Conservation (phyloP, 345 rosid species). For the Euphorbia tirucalli region DNA sequence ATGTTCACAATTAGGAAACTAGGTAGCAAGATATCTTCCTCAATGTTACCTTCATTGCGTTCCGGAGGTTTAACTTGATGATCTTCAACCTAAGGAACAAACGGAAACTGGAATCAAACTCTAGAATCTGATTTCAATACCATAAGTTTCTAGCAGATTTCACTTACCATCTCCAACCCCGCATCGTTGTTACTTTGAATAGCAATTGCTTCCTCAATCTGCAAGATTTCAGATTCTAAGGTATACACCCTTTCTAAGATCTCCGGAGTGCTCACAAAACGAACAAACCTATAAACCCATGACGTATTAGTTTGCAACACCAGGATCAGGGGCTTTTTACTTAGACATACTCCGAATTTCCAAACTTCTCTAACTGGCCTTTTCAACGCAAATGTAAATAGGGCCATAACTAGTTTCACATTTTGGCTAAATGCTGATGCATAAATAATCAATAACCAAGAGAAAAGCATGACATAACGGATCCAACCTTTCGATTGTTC, state of each 20-base stretch:
- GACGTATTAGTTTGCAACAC: slow-evolving; percentile 14
- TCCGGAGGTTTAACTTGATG: slow-evolving; percentile 45
- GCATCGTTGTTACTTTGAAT: slow-evolving; percentile 63
- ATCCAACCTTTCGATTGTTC: slow-evolving; percentile 69
- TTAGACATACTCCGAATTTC: not conserved
- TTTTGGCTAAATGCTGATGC: not conserved
- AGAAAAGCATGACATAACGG: not conserved
- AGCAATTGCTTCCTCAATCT: slow-evolving; percentile 84
- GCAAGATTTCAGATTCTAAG: slow-evolving; percentile 87
- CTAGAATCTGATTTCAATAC: slow-evolving; percentile 1
- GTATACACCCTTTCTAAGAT: slow-evolving; percentile 73
- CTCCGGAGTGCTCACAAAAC: slow-evolving; percentile 96
- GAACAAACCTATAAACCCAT: slow-evolving; percentile 74
- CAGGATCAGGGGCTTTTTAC: not conserved
- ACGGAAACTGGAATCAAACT: slow-evolving; percentile 17
- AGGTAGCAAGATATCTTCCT: not conserved
- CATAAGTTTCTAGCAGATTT: slow-evolving; percentile 13
- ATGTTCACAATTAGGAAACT: not conserved
- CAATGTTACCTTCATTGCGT: slow-evolving; percentile 57
- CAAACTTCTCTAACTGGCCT: not conserved
- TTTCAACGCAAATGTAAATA: too few relatives aligned
- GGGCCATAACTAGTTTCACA: too few relatives aligned
- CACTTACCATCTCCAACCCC: slow-evolving; percentile 56
- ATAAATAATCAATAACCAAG: not conserved
- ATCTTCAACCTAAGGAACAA: slow-evolving; percentile 50